Percentiles rank a stretch among this genome's conserved stretches.
Conservation (phyloP, 768 basidiomycete species). For the Leccinum subgranulosum region DNA sequence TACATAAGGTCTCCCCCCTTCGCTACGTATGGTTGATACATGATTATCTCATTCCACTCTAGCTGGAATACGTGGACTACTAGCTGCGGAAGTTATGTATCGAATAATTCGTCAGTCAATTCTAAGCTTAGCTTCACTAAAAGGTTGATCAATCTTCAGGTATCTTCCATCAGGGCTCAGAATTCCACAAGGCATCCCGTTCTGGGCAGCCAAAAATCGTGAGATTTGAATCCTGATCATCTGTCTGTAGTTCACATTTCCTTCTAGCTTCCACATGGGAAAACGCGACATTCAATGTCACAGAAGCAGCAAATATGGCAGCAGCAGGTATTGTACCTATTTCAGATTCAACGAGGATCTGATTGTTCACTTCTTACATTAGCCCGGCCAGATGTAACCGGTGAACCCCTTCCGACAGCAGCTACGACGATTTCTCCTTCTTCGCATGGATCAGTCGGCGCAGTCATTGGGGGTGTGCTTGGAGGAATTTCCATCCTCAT, state of each 20-base stretch:
- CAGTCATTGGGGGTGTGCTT: slow-evolving; percentile 23
- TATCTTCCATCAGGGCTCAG: slow-evolving; percentile 20
- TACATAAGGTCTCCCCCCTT: slow-evolving; percentile 14
- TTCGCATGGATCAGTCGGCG: slow-evolving; percentile 8
- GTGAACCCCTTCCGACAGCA: slow-evolving; percentile 11
- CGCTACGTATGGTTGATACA: not conserved
- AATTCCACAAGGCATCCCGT: slow-evolving; percentile 19
- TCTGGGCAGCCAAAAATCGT: slow-evolving; percentile 25
- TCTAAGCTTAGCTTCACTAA: not conserved
- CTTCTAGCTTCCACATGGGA: slow-evolving; percentile 18
- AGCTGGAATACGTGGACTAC: slow-evolving; percentile 23
- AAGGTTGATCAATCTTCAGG: slow-evolving; percentile 7
- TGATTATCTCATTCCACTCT: slow-evolving; percentile 1
- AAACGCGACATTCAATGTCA: slow-evolving; percentile 12
- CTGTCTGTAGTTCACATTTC: not conserved
- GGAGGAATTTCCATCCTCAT: slow-evolving; percentile 14
- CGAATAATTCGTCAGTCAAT: slow-evolving; percentile 18
- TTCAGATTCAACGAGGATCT: not conserved
- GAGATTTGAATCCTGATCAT: not conserved
- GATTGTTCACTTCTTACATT: not conserved
- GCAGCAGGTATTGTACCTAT: slow-evolving; percentile 11
- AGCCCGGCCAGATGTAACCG: slow-evolving; percentile 14
- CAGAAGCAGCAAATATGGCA: slow-evolving; percentile 7
- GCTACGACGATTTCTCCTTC: slow-evolving; percentile 4
- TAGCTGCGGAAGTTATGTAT: slow-evolving; percentile 13